Conservation (phyloP, 768 basidiomycete species). For the Lepiota brunneoincarnata region DNA sequence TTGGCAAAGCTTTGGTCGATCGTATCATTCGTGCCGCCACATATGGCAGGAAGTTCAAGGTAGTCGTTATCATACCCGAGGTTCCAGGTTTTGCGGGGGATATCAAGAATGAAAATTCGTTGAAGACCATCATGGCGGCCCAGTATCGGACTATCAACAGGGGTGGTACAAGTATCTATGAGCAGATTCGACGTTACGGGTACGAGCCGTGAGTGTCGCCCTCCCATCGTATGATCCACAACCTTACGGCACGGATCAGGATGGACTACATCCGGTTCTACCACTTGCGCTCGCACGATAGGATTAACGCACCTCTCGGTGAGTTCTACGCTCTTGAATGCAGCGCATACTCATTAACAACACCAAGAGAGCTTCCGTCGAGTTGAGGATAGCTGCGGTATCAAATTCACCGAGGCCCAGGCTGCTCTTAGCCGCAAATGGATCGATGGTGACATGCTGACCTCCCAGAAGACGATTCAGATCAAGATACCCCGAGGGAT, state of each 20-base stretch:
- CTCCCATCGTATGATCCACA: too few species aligned
- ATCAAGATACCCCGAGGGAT: conserved; percentile 55
- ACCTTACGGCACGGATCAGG: too few species aligned
- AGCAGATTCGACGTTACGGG: conserved; percentile 74
- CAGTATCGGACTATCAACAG: conserved; percentile 89
- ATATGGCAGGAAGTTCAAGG: conserved; percentile 78
- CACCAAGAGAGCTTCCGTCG: too few species aligned
- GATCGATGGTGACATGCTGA: conserved; percentile 50
- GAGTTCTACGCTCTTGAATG: too few species aligned
- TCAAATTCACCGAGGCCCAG: conserved; percentile 83
- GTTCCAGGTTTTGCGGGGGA: conserved; percentile 88
- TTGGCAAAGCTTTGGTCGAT: conserved; percentile 80
- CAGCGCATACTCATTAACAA: too few species aligned
- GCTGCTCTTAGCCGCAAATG: conserved; percentile 82
- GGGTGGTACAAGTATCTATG: conserved; percentile 84
- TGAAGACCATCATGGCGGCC: conserved; percentile 86
- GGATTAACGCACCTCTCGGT: conserved; percentile 79
- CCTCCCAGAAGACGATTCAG: conserved; percentile 49
- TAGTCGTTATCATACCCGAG: conserved; percentile 86
- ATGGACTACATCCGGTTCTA: conserved; percentile 87
- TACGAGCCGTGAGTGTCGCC: conserved; percentile 85
- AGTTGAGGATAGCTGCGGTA: conserved; percentile 72
- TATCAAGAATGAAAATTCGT: conserved; percentile 57
- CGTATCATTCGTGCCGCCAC: conserved; percentile 80
- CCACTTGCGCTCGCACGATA: conserved; percentile 88